Evolutionary conservation across 108 stramenopile genomes (phyloP).

Genomic region (Fistulifera solaris): DNA sequence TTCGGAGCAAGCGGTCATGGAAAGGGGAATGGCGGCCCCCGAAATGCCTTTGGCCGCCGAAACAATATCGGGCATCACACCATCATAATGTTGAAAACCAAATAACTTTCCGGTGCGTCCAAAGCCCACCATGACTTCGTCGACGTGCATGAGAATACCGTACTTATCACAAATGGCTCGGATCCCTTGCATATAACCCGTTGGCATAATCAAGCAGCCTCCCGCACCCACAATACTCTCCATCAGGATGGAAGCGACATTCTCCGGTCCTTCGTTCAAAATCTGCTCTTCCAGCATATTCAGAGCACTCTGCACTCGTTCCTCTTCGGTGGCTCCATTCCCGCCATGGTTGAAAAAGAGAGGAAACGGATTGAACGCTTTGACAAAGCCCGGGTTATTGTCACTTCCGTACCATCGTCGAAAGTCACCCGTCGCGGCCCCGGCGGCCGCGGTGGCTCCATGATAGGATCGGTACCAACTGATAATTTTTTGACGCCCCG

Average conservation of each 20-base stretch:
- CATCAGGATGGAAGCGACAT: conserved; percentile 87
- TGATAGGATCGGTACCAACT: conserved; percentile 80
- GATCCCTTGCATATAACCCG: conserved; percentile 63
- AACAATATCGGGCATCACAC: conserved; percentile 87
- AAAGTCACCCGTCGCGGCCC: conserved; percentile 84
- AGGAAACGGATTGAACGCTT: conserved; percentile 49
- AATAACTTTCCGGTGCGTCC: conserved; percentile 90
- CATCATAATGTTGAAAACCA: conserved; percentile 87
- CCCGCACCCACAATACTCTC: conserved; percentile 92
- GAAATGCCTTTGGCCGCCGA: conserved; percentile 84
- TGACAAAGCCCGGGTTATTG: conserved; percentile 38
- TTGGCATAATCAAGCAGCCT: conserved; percentile 68
- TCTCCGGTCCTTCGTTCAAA: conserved; percentile 51
- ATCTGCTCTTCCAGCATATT: conserved; percentile 61
- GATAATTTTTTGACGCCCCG: conserved; percentile 53
- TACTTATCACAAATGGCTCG: conserved; percentile 80
- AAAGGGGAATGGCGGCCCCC: conserved; percentile 33
- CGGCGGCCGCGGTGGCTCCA: conserved; percentile 83
- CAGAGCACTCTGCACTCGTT: conserved; percentile 32
- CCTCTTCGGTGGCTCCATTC: conserved; percentile 24
- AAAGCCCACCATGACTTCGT: conserved; percentile 97
- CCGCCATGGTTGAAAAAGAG: conserved; percentile 45
- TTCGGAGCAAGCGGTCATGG: conserved; percentile 37
- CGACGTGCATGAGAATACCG: conserved; percentile 85
- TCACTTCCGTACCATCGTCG: conserved; percentile 46